These are phyloP conservation scores for Candida xiaguanensis DNA, from an alignment of 805 yeast species.

Conservation along the genomic window DNA sequence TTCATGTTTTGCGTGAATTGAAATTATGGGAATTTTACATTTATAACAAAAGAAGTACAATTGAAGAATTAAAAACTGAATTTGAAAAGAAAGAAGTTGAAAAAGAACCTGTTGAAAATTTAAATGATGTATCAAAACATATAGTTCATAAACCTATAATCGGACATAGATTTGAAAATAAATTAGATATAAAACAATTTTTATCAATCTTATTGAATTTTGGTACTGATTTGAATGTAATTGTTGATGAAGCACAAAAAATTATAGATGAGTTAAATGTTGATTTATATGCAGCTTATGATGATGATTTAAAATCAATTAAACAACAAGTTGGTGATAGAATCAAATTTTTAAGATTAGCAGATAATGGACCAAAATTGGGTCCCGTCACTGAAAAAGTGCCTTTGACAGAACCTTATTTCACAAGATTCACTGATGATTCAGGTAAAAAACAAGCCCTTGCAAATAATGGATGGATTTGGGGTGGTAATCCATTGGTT, in stretches of 20 bases:
- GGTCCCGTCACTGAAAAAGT: constrained; percentile 51
- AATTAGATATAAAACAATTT: constrained; percentile 47
- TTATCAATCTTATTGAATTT: constrained; percentile 45
- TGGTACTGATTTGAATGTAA: constrained; percentile 21
- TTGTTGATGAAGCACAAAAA: constrained; percentile 36
- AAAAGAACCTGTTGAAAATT: constrained; percentile 43
- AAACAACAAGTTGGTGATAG: constrained; percentile 71
- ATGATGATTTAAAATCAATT: constrained; percentile 65
- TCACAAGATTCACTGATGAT: constrained; percentile 60
- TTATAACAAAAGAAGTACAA: constrained; percentile 47
- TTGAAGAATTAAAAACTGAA: constrained; percentile 32
- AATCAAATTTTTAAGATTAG: constrained; percentile 72
- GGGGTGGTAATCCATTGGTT: constrained; percentile 93
- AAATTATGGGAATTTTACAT: constrained; percentile 89
- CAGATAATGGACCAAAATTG: constrained; percentile 73
- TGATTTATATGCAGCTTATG: constrained; percentile 68
- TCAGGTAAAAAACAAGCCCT: constrained; percentile 63
- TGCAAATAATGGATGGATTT: constrained; percentile 98
- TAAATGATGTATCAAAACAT: constrained; percentile 46
- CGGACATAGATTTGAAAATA: constrained; percentile 47
- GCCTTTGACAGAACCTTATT: constrained; percentile 84
- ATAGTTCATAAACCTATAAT: constrained; percentile 43
- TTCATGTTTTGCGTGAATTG: constrained; percentile 61
- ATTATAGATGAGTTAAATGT: constrained; percentile 77
- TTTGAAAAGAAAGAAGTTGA: constrained; percentile 27